A percentile compares a stretch with the other conserved stretches of the same genome.
Evolutionary conservation across 2,329 filamentous ascomycete genomes (phyloP).

Genomic region (Diaporthe sp.): DNA sequence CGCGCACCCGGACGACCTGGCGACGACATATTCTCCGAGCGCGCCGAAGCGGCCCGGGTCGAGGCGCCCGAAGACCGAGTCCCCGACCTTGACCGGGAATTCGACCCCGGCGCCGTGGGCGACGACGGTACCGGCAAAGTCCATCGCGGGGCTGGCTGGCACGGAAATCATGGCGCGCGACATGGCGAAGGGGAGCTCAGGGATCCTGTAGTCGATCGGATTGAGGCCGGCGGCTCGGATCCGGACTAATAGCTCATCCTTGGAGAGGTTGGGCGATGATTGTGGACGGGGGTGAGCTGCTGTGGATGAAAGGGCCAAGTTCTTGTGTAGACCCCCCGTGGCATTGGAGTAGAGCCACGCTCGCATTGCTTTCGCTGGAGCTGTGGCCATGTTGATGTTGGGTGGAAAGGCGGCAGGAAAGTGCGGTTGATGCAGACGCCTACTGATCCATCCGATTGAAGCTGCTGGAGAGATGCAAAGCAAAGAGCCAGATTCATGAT

Average conservation of each 20-base stretch:
- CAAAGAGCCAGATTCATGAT: background rate
- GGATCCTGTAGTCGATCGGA: slow-evolving; percentile 72
- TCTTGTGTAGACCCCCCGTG: background rate
- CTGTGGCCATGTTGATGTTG: background rate
- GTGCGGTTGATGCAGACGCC: background rate
- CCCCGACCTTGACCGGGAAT: slow-evolving; percentile 47
- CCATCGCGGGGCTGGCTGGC: slow-evolving; percentile 59
- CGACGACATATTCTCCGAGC: slow-evolving; percentile 48
- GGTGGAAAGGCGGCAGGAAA: background rate
- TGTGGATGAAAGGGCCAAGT: background rate
- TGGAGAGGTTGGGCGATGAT: background rate
- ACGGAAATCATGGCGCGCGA: slow-evolving; percentile 49
- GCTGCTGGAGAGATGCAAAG: background rate
- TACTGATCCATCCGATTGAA: background rate
- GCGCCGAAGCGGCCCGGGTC: slow-evolving; percentile 45
- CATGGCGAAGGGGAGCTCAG: slow-evolving; percentile 56
- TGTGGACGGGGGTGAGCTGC: slow-evolving; percentile 12
- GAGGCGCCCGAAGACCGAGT: slow-evolving; percentile 57
- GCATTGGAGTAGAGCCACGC: slow-evolving; percentile 15
- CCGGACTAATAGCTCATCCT: slow-evolving; percentile 56
- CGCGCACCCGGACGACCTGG: slow-evolving; percentile 43
- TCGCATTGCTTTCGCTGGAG: background rate
- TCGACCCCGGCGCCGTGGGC: slow-evolving; percentile 43
- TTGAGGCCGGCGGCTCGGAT: slow-evolving; percentile 66
- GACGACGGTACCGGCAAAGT: slow-evolving; percentile 58